A percentile compares a stretch with the other conserved stretches of the same genome.
Evolutionary conservation across 2,329 filamentous ascomycete species (phyloP).

Genomic region (Alternaria sp.): DNA sequence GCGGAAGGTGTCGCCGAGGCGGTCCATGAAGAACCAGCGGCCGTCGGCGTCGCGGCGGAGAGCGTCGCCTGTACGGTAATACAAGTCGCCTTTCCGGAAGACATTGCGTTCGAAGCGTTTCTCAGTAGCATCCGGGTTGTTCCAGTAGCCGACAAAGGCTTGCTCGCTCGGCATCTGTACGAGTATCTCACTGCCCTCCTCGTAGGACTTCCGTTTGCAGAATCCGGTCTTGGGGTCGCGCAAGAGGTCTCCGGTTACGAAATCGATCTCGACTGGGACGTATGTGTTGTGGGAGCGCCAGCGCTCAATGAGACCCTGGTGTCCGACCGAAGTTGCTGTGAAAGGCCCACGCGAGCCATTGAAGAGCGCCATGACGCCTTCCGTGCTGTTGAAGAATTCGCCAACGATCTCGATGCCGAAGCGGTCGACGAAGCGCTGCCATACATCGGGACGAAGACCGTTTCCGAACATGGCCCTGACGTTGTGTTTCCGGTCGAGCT

Average conservation of each 20-base stretch:
- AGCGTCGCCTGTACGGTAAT: constrained; percentile 57
- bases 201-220: constrained; percentile 67
- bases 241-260: constrained; percentile 70
- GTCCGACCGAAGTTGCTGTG: constrained; percentile 69
- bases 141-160: constrained; percentile 73
- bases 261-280: constrained; percentile 72
- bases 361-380: constrained; percentile 69
- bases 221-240: constrained; percentile 73
- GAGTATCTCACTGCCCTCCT: constrained; percentile 76
- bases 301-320: constrained; percentile 70
- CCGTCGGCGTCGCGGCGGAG: constrained; percentile 53
- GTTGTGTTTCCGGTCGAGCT: constrained; percentile 65
- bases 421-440: constrained; percentile 68
- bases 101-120: constrained; percentile 60
- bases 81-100: constrained; percentile 57
- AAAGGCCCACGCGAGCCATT: constrained; percentile 68
- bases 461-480: constrained; percentile 70
- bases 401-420: constrained; percentile 68
- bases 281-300: constrained; percentile 60
- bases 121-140: constrained; percentile 69
- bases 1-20: constrained; percentile 57
- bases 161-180: constrained; percentile 65
- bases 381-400: constrained; percentile 81
- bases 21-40: constrained; percentile 58
- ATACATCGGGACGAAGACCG: constrained; percentile 72